Conservation (phyloP, 169 alveolate genomes). For the Plasmodium gaboni region DNA sequence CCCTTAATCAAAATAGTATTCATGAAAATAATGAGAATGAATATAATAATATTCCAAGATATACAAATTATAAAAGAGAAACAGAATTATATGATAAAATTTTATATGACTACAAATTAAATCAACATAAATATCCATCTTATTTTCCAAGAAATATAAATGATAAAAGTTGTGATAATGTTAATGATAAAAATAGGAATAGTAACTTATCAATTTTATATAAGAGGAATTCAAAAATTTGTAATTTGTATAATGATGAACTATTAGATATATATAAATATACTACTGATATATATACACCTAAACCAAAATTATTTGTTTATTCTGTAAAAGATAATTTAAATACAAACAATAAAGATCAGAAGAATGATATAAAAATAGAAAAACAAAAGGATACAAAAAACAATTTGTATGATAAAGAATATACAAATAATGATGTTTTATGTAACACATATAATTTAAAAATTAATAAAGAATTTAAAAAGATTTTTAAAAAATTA, state of each 20-base stretch:
- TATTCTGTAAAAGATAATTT: neutral
- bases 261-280: slow-evolving; percentile 33
- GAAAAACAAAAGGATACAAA: neutral
- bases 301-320: slow-evolving; percentile 21
- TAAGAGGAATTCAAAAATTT: neutral
- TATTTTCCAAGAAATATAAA: too few species aligned
- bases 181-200: neutral
- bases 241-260: slow-evolving; percentile 30
- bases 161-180: too few species aligned
- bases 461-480: slow-evolving; percentile 52
- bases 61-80: neutral
- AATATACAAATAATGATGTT: too few species aligned
- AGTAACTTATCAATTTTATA: neutral
- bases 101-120: neutral
- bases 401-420: neutral
- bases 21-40: neutral
- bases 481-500: slow-evolving; percentile 31
- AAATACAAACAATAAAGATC: neutral
- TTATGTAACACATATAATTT: neutral
- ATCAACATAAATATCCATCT: neutral
- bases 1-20: neutral
- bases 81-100: neutral
- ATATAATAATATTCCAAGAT: neutral
- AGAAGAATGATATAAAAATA: neutral
- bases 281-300: slow-evolving; percentile 25